Evolutionary conservation across 768 basidiomycete species (phyloP), one percentile per base, ranked within the genome.

Genomic region (Tylopilus vinaceipallidus): DNA sequence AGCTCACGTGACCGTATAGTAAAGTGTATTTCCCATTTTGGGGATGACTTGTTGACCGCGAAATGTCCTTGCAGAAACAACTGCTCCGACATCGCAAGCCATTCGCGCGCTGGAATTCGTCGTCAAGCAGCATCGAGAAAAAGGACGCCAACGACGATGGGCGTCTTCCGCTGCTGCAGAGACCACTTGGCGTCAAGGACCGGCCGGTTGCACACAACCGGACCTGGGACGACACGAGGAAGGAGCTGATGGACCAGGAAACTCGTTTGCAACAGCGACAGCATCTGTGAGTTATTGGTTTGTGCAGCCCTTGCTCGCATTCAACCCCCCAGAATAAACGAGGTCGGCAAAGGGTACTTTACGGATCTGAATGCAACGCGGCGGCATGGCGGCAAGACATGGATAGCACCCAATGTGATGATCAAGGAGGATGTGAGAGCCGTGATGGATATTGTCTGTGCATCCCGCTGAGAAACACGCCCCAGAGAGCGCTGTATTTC

Each of bases 351-450:
- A 61, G 92, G 93, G 0, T 95, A 98, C 70, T 98, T 91, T 61
- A 78, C 88, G 45, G 95, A 98, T 64, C 75, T 85, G 34, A 88
- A 90, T 59, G 83, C 85, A 63, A 87, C 90, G 2, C 74, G 86
- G 43, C 77, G 77, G 36, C 81, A 92, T 58, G 94, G 92, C 14
- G 95, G 95, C 14, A 98, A 98, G 72, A 87, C 88, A 9, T 98
- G 92, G 93, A 81, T 93, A 44, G 94, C 93, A 11, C 95, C 94
- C 1, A 83, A 79, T 19, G 87, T 89, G 19, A 75, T 98, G 58
- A 93, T 98, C 54, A 82, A 84, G 24, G 90, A 93, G 72, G 91
- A 95, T 56, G 95, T 95, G 62, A 57, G 89, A 77, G 24, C 10
- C 19, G n/a, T 37, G 40, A 23, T 38, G 17, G 30, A 12, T 37